Conservation (phyloP, 2,329 filamentous ascomycete species). For the Ophiostoma ips region DNA sequence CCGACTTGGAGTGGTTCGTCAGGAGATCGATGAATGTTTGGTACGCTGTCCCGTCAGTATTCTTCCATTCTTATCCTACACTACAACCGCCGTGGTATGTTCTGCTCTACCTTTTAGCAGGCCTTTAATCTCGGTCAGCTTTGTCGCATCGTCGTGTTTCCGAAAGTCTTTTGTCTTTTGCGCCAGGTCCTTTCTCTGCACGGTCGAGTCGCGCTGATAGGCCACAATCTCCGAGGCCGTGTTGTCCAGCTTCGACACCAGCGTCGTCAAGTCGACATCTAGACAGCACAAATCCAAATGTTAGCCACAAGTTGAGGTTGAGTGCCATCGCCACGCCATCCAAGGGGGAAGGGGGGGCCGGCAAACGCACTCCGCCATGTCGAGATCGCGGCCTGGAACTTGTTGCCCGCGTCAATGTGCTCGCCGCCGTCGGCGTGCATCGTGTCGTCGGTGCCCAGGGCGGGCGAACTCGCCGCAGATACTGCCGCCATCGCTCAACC, state of each 20-base stretch:
- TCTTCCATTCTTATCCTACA: neutral
- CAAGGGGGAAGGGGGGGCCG: no score
- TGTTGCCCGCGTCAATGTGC: slow-evolving; percentile 50
- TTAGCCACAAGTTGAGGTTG: slow-evolving; percentile 6
- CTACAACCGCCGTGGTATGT: neutral
- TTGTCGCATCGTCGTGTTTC: slow-evolving; percentile 79
- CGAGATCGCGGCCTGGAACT: slow-evolving; percentile 91
- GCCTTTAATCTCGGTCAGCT: slow-evolving; percentile 77
- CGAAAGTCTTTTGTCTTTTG: slow-evolving; percentile 98
- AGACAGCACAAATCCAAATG: slow-evolving; percentile 3
- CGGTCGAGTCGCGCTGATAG: slow-evolving; percentile 87
- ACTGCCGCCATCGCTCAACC: slow-evolving; percentile 12
- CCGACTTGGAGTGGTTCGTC: slow-evolving; percentile 88
- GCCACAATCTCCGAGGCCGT: slow-evolving; percentile 91
- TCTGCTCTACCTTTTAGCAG: slow-evolving; percentile 58
- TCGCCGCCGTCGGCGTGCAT: neutral
- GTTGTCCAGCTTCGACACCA: slow-evolving; percentile 76
- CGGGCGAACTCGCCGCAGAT: slow-evolving; percentile 6
- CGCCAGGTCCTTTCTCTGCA: slow-evolving; percentile 93
- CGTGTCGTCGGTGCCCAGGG: slow-evolving; percentile 4
- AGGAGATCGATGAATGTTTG: slow-evolving; percentile 94
- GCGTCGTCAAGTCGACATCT: slow-evolving; percentile 77
- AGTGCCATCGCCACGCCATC: no score
- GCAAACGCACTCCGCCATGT: slow-evolving; percentile 72
- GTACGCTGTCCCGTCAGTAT: slow-evolving; percentile 48